Conservation (phyloP, 106 monocot species). For the Xerophyta viscosa region DNA sequence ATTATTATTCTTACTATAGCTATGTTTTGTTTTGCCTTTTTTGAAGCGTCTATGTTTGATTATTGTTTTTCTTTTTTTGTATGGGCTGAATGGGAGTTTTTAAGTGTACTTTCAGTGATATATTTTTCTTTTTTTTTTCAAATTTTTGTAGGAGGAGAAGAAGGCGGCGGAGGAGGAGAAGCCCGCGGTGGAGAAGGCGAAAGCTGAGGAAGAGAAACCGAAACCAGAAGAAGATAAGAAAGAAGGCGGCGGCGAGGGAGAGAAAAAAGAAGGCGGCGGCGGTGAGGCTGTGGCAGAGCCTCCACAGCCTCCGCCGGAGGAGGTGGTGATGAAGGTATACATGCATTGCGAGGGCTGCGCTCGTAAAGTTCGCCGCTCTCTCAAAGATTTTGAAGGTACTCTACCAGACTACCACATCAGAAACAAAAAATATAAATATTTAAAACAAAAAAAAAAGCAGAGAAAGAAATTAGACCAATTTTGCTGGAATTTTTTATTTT, state of each 20-base stretch:
- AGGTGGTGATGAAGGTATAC: slow-evolving; percentile 46
- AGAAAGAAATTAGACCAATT: too few relatives aligned
- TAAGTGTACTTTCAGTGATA: neutral
- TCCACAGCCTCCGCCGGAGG: slow-evolving; percentile 35
- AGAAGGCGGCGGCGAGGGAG: neutral
- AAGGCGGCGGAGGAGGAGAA: slow-evolving; percentile 19
- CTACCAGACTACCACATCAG: neutral
- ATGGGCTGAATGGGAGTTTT: neutral
- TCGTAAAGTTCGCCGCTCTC: slow-evolving; percentile 35
- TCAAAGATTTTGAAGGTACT: slow-evolving; percentile 51
- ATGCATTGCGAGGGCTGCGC: slow-evolving; percentile 79
- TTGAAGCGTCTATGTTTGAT: neutral
- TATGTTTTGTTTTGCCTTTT: too few relatives aligned
- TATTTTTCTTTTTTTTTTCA: neutral
- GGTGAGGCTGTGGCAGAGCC: neutral
- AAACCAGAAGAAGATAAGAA: neutral
- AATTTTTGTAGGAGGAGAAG: slow-evolving; percentile 7
- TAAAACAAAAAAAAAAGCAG: neutral
- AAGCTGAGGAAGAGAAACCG: slow-evolving; percentile 6
- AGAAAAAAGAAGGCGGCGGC: neutral
- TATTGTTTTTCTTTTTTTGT: neutral
- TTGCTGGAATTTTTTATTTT: too few relatives aligned
- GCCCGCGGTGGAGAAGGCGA: slow-evolving; percentile 24
- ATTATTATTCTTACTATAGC: too few relatives aligned
- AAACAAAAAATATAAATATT: neutral